Base-by-base conservation (phyloP, 2,329 filamentous ascomycete species). In the Samsoniella hepiali region DNA sequence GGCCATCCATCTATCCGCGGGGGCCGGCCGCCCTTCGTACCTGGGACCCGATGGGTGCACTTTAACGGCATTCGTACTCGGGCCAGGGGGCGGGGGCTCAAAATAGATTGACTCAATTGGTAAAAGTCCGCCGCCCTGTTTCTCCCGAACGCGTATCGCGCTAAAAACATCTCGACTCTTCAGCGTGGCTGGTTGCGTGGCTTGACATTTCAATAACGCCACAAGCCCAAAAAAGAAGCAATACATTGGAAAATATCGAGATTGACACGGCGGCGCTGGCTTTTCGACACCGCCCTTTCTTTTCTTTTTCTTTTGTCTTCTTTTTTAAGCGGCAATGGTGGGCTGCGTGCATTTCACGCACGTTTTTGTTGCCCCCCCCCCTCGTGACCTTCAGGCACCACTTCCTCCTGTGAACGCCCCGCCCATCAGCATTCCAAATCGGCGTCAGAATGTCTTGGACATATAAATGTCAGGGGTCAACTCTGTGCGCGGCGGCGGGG, bases 361-460 rank as follows among this genome's bases (percentile, higher is more conserved):
- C 11, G 13, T 13, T 40, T 22, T 22, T 22, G 22, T 22, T 22
- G 22, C 13, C 10, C 11, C 13, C 10, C 11, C 13, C 11, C 38
- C 38, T 4, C 38, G 15, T 40, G 38, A 40, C 38, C 36, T 13
- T 40, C 38, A 40, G 38, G 38, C 38, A 40, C 38, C 38, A 40
- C 11, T 15, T 5, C 38, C 38, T 22, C 22, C 22, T 22, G 38
- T 40, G 38, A 40, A 38, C 51, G 15, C 44, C 56, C 56, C 56
- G 27, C 56, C 22, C 56, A 40, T 57, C 44, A 45, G 45, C 56
- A 58, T 58, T 58, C 56, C 56, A 58, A 50, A 49, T 47, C 56
- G 31, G 38, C n/a, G 31, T 36, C 56, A 58, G 22, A 38, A 31
- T 58, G 56, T 58, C 56, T 58, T 58, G 34, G 2, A 50, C 32